Evolutionary conservation across 2,329 filamentous ascomycete genomes (phyloP).

Genomic region (Gyromitra esculenta): DNA sequence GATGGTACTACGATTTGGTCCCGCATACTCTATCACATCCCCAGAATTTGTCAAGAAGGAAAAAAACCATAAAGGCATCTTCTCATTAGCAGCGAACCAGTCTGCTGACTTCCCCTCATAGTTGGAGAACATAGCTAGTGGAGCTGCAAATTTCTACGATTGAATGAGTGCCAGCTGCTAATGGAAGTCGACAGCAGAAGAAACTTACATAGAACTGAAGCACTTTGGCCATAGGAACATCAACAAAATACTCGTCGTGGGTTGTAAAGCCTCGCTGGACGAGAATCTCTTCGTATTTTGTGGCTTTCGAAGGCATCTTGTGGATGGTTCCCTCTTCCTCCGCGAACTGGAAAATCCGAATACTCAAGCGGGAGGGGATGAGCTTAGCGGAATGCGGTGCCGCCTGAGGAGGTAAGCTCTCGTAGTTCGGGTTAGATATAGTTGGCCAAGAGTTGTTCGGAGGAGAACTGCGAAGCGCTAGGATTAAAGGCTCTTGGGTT

Average conservation of each 20-base stretch:
- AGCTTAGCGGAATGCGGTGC: too few species aligned
- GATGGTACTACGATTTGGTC: not conserved
- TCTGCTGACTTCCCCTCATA: conserved; percentile 13
- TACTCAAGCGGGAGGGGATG: not conserved
- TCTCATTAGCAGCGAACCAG: conserved; percentile 19
- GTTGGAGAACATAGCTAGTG: conserved; percentile 32
- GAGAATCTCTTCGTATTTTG: conserved; percentile 26
- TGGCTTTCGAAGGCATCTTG: conserved; percentile 9
- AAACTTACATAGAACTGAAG: not conserved
- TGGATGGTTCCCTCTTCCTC: not conserved
- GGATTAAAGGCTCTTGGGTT: too few species aligned
- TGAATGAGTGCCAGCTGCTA: not conserved
- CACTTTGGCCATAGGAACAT: not conserved
- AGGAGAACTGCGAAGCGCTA: not conserved
- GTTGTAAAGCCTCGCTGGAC: conserved; percentile 13
- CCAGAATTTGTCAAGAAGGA: conserved; percentile 9
- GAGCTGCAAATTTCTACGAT: not conserved
- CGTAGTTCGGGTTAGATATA: not conserved
- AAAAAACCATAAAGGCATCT: conserved; percentile 22
- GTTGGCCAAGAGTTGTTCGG: not conserved
- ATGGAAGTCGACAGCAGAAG: not conserved
- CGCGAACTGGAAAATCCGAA: conserved; percentile 5
- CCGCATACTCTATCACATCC: conserved; percentile 4
- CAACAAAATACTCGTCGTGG: conserved; percentile 21
- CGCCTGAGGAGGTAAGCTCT: not conserved